phyloP scores from a whole-genome alignment of 2,329 filamentous ascomycete species.

The Botryosphaeria dothidea region DNA sequence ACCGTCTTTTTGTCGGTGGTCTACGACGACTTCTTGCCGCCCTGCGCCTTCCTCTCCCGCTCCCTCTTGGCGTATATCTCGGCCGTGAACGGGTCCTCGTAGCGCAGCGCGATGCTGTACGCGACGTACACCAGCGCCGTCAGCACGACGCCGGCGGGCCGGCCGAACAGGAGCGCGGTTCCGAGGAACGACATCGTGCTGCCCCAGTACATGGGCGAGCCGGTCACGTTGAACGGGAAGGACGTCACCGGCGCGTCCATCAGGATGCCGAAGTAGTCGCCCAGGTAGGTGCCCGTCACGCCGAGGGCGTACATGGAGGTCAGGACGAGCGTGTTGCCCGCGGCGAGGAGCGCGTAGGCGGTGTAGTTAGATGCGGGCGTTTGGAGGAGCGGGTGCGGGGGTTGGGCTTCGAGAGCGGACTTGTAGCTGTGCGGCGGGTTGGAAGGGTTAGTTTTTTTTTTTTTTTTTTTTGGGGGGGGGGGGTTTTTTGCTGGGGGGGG shows the following conservation, averaged over 20 bases:
- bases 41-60: conserved; percentile 41
- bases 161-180: conserved; percentile 79
- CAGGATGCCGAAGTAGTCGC: conserved; percentile 97
- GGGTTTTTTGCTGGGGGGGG: conserved; percentile 27
- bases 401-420: conserved; percentile 73
- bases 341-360: conserved; percentile 69
- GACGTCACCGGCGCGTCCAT: conserved; percentile 94
- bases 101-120: conserved; percentile 79
- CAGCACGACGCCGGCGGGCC: conserved; percentile 80
- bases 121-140: conserved; percentile 73
- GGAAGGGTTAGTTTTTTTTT: conserved; percentile 2
- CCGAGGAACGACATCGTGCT: conserved; percentile 91
- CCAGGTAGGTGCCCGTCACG: conserved; percentile 92
- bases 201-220: conserved; percentile 95
- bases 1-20: too few relatives aligned
- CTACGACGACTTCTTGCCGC: conserved; percentile 36
- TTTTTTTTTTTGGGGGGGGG: too few relatives aligned
- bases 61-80: conserved; percentile 91
- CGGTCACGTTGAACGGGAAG: conserved; percentile 92
- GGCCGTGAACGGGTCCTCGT: conserved; percentile 92
- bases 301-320: conserved; percentile 90
- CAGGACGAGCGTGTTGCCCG: conserved; percentile 82
- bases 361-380: conserved; percentile 60
- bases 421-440: conserved; percentile 73
- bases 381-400: conserved; percentile 72